Percentiles rank a stretch among this genome's conserved stretches.
These are phyloP conservation scores for Elymus sibiricus DNA, from an alignment of 176 grass and related monocot genomes.

Conservation along the genomic window DNA sequence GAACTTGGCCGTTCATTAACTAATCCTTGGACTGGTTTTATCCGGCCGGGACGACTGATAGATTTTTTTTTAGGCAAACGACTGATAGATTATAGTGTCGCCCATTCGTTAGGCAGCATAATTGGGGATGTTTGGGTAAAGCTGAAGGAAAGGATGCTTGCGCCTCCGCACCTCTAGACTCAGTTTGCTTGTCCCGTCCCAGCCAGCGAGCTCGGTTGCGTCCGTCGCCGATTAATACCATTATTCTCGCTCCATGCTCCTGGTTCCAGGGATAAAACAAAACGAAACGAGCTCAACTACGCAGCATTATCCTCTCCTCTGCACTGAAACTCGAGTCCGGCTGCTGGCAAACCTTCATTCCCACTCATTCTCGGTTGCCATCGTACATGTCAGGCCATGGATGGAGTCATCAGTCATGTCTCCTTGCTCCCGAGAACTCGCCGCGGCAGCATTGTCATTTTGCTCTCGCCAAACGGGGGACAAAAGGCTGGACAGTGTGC, in stretches of 20 bases:
- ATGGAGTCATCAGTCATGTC: background rate
- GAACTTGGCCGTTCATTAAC: background rate
- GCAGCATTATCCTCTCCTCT: background rate
- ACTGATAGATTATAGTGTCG: background rate
- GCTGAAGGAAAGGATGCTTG: conserved; percentile 28
- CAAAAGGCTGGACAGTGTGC: background rate
- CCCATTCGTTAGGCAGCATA: conserved; percentile 1
- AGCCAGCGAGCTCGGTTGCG: background rate
- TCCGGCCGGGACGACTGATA: background rate
- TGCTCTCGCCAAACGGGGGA: background rate
- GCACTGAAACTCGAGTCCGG: background rate
- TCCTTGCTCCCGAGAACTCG: background rate
- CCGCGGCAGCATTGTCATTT: background rate
- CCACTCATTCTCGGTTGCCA: background rate
- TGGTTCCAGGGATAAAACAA: background rate
- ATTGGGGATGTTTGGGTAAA: conserved; percentile 30
- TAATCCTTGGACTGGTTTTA: background rate
- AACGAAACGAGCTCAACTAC: no score
- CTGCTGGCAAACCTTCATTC: background rate
- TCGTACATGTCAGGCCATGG: background rate
- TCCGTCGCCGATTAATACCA: conserved; percentile 10
- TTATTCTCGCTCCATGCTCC: background rate
- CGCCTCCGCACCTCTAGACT: no score
- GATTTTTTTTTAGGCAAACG: no score
- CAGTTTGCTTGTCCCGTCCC: background rate